Percentiles rank a stretch among this genome's conserved stretches.
These are phyloP conservation scores for Ceratobasidium theobromae DNA, from an alignment of 1,284 basidiomycete species.

Conservation along the genomic window DNA sequence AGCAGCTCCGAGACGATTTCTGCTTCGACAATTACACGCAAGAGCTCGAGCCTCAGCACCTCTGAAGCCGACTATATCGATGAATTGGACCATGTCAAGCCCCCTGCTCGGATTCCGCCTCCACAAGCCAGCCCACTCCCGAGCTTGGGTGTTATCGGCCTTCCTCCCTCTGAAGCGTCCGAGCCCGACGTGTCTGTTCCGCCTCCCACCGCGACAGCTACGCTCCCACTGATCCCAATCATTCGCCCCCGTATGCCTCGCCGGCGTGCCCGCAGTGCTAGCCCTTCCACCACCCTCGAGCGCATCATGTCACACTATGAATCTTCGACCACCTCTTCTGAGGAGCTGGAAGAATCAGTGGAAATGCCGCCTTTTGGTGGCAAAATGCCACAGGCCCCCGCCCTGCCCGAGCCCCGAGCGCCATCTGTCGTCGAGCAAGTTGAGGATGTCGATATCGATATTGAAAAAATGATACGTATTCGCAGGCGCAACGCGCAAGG, in stretches of 20 bases:
- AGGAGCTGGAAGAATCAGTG: background rate
- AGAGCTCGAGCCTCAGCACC: background rate
- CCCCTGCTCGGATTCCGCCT: conserved; percentile 9
- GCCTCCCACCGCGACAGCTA: conserved; percentile 22
- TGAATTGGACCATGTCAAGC: conserved; percentile 9
- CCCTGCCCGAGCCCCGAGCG: background rate
- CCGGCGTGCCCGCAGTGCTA: conserved; percentile 28
- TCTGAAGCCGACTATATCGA: no score
- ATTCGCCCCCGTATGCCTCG: conserved; percentile 27
- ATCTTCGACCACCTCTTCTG: conserved; percentile 7
- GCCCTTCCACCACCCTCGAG: conserved; percentile 32
- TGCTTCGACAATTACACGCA: background rate
- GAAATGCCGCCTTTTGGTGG: background rate
- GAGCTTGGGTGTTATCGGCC: conserved; percentile 6
- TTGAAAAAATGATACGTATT: conserved; percentile 1
- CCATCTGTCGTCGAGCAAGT: background rate
- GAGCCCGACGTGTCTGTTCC: conserved; percentile 18
- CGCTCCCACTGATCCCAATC: conserved; percentile 15
- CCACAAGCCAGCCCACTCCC: conserved; percentile 6
- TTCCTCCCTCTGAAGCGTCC: conserved; percentile 12
- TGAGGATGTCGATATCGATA: conserved; percentile 13
- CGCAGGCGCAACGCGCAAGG: conserved; percentile 10
- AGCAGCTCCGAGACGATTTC: conserved; percentile 12
- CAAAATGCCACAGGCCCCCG: background rate
- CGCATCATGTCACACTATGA: conserved; percentile 7